Evolutionary conservation across 1,139 yeast species (phyloP).

Genomic region (Ashbya aceris): DNA sequence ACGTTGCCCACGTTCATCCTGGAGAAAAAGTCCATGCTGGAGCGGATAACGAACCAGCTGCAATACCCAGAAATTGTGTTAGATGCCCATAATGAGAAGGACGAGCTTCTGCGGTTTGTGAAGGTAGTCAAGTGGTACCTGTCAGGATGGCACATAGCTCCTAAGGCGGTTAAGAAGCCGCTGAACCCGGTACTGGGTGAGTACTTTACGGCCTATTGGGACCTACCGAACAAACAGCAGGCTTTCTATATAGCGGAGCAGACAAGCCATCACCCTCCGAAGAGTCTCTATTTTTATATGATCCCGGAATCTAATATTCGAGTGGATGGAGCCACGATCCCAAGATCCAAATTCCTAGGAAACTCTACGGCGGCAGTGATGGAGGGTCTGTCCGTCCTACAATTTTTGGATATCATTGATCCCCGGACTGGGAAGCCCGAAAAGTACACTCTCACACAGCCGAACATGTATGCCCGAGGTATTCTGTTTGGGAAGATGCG

Average conservation of each 20-base stretch:
- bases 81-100: slow-evolving; percentile 52
- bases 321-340: slow-evolving; percentile 82
- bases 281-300: slow-evolving; percentile 83
- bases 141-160: slow-evolving; percentile 96
- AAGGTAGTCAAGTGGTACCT: slow-evolving; percentile 78
- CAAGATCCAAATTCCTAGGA: slow-evolving; percentile 82
- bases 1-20: slow-evolving; percentile 91
- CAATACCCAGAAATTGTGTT: slow-evolving; percentile 72
- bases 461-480: slow-evolving; percentile 93
- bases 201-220: slow-evolving; percentile 87
- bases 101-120: slow-evolving; percentile 60
- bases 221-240: slow-evolving; percentile 54
- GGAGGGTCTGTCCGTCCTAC: slow-evolving; percentile 80
- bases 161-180: slow-evolving; percentile 96
- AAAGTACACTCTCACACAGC: slow-evolving; percentile 74
- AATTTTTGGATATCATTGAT: slow-evolving; percentile 54
- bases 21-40: slow-evolving; percentile 93
- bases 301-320: slow-evolving; percentile 74
- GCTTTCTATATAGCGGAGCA: slow-evolving; percentile 90
- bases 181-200: slow-evolving; percentile 92
- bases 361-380: slow-evolving; percentile 94
- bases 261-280: slow-evolving; percentile 97
- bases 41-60: slow-evolving; percentile 83
- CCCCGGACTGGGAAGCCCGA: slow-evolving; percentile 41
- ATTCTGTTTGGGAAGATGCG: slow-evolving; percentile 82